Base-by-base conservation (phyloP, 768 basidiomycete genomes). In the Lentinula guzmanii region DNA sequence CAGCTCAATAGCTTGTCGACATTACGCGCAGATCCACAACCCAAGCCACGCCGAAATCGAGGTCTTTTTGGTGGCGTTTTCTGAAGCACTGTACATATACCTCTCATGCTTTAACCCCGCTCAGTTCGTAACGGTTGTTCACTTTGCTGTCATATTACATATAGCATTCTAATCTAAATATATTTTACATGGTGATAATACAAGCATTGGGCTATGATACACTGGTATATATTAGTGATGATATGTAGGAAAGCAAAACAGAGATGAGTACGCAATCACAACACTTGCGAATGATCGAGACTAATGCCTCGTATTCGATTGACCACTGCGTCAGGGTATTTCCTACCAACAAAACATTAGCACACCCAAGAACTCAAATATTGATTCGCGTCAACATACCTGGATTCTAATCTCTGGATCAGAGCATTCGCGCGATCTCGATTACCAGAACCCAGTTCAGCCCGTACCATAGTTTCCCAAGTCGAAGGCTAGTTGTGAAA, bases 381-480 rank as follows among this genome's bases (percentile, higher is more conserved):
- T 45, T 7, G n/a, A 5, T 33, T 28, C 43, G 42, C 15, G 2
- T 58, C 42, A 33, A 76, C 83, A 35, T 65, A 89, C 88, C 93
- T 82, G 68, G 85, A 81, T 72, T 84, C 85, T 66, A 95, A 74
- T 51, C 92, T 82, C 59, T 85, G 81, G 34, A 95, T 77, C 0
- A 98, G 77, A 2, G 78, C 82, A 3, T 84, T 52, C 0, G 95
- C 96, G 10, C 79, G 79, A 51, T 86, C 82, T 11, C 86, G 83
- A 65, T 92, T 83, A 11, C 91, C 91, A 55, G 81, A 83, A 18
- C 86, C 86, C 10, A 98, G 79, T 70, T 99, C 97, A 1, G 91
- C 91, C 13, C 92, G 84, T 64, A 99, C 85, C 95, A 99, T 98
- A 4, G 86, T 86, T 69, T 98, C 97, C 88, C 91, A 96, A 0